Evolutionary conservation across 805 yeast genomes (phyloP).

Genomic region (Vanderwaltozyma tropicalis): DNA sequence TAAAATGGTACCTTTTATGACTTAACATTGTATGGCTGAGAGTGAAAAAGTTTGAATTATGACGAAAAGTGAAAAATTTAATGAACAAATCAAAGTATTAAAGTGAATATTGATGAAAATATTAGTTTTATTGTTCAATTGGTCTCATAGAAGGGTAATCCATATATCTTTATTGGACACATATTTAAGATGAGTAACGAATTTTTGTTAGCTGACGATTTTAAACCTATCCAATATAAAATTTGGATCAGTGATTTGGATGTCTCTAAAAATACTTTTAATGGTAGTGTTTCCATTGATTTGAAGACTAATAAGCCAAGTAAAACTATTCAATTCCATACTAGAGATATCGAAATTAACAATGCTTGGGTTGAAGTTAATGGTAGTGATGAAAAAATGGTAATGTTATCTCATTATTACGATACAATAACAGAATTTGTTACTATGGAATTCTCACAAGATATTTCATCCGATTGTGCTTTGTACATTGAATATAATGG

Average conservation of each 20-base stretch:
- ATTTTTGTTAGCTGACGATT: constrained; percentile 4
- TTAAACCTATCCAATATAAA: constrained; percentile 5
- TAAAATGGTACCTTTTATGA: too few species aligned
- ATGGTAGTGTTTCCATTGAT: constrained; percentile 2
- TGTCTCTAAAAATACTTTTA: background rate
- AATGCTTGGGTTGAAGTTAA: constrained; percentile 5
- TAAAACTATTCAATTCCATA: constrained; percentile 57
- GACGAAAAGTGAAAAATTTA: too few species aligned
- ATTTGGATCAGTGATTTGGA: constrained; percentile 3
- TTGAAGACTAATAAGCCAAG: constrained; percentile 31
- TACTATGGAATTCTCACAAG: constrained; percentile 43
- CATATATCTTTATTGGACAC: background rate
- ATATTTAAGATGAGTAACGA: constrained; percentile 1
- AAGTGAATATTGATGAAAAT: too few species aligned
- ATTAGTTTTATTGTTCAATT: too few species aligned
- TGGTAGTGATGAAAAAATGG: background rate
- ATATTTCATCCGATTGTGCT: constrained; percentile 22
- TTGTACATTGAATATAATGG: constrained; percentile 49
- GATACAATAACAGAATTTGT: constrained; percentile 53
- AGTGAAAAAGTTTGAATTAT: too few species aligned
- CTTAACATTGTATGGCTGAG: too few species aligned
- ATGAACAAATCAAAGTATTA: too few species aligned
- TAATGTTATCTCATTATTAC: constrained; percentile 10
- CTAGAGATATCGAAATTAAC: constrained; percentile 34
- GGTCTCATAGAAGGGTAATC: too few species aligned